Evolutionary conservation across 352 stramenopile genomes (phyloP).

Genomic region (Globisporangium sylvaticum): DNA sequence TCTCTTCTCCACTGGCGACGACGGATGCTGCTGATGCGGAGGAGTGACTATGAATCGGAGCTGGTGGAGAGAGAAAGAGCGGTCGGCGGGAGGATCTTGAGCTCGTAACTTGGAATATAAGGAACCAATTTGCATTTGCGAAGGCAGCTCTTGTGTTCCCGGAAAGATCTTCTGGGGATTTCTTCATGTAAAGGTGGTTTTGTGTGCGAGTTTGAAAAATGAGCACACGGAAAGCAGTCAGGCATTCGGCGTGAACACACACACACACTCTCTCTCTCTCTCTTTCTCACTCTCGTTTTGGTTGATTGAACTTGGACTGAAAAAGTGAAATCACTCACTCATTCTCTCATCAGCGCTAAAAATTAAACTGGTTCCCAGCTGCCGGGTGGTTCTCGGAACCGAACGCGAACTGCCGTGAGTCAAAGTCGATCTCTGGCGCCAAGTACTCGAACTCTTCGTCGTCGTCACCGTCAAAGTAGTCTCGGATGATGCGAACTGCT

Average conservation of each 20-base stretch:
- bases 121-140: background rate
- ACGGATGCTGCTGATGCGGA: background rate
- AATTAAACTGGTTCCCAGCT: constrained; percentile 11
- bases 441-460: constrained; percentile 90
- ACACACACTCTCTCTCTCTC: no score
- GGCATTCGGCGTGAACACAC: background rate
- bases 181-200: background rate
- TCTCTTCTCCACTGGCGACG: background rate
- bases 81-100: background rate
- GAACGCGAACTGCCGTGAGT: constrained; percentile 63
- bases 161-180: background rate
- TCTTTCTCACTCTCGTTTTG: background rate
- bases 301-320: background rate
- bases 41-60: background rate
- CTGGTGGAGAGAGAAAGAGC: background rate
- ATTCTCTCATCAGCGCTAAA: constrained; percentile 10
- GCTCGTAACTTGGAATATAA: constrained; percentile 9
- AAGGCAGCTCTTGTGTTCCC: background rate
- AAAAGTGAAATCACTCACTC: constrained; percentile 1
- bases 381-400: constrained; percentile 25
- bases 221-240: background rate
- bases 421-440: constrained; percentile 45
- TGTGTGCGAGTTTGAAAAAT: background rate
- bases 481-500: constrained; percentile 93
- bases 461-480: constrained; percentile 97